A percentile compares a stretch with the other conserved stretches of the same genome.
phyloP scores from a whole-genome alignment of 495 filamentous ascomycete genomes.

The Echria macrotheca region DNA sequence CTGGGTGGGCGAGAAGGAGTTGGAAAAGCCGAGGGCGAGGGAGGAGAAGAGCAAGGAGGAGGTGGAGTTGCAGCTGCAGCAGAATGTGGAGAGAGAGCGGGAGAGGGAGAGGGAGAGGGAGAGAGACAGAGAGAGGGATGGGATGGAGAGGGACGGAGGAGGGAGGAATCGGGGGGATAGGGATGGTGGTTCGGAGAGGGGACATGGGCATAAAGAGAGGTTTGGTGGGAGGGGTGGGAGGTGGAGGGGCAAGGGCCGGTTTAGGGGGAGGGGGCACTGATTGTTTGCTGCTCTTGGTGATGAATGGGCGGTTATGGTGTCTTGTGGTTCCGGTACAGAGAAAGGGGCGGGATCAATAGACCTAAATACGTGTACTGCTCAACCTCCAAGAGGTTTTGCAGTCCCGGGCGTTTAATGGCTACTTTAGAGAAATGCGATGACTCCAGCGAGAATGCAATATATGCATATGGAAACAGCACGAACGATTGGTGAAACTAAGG shows the following conservation, averaged over 20 bases:
- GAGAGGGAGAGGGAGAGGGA: constrained; percentile 9
- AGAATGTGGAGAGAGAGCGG: constrained; percentile 16
- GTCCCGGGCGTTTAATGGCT: no score
- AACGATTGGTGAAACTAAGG: no score
- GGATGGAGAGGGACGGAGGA: constrained; percentile 29
- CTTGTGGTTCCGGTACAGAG: no score
- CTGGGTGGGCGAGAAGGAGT: constrained; percentile 57
- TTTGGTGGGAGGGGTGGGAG: constrained; percentile 29
- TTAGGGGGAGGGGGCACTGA: constrained; percentile 17
- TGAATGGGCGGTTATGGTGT: not conserved
- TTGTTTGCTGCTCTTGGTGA: not conserved
- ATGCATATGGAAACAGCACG: no score
- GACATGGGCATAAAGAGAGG: constrained; percentile 30
- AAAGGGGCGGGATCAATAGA: no score
- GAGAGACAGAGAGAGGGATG: constrained; percentile 17
- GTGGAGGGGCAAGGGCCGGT: constrained; percentile 30
- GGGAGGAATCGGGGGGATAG: no score
- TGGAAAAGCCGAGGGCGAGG: constrained; percentile 67
- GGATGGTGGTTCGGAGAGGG: no score
- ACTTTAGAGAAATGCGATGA: no score
- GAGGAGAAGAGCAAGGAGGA: constrained; percentile 49
- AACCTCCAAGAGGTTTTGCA: no score
- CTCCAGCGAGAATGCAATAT: no score
- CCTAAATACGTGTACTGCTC: no score
- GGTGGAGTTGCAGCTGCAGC: constrained; percentile 14